Base-by-base conservation (phyloP, 371 early-diverging fungal genomes). In the Capillidium rhysosporum region DNA sequence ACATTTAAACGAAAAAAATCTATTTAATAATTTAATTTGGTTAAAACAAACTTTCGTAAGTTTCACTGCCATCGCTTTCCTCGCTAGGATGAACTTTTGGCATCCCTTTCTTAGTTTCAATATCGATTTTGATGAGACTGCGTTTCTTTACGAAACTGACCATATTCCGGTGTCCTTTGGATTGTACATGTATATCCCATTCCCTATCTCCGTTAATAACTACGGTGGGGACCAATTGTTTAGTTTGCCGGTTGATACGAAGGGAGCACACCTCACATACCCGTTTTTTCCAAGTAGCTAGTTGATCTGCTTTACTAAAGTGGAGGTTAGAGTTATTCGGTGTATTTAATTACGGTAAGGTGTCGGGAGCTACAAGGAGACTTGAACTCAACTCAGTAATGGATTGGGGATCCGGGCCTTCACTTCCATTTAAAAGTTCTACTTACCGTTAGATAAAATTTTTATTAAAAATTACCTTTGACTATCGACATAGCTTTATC, bases 131-230 rank as follows among this genome's bases (percentile, higher is more conserved):
- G 16, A 43, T 21, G 16, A 51, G 38, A 10, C 25, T 28, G n/a
- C 21, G 28, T 9, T 52, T 20, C 23, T 28, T 52, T 24, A 48
- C 38, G 21, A 16, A 49, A 29, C 41, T 2, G 18, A 49, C 30
- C 40, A 48, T 48, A 51, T 71, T 77, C 24, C 75, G 68, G 61
- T 85, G 86, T 23, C 65, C 63, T 16, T 77, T 69, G 31, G 81
- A 73, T 45, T 62, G 63, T 21, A 74, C 43, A 48, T 85, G 86
- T 44, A 76, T 76, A 31, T 71, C 64, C 75, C 79, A 82, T 52
- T 80, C 78, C 14, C 66, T 64, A 25, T 81, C 79, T 2, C 86
- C 86, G 58, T 80, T 76, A 7, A 82, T 59, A 38, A 76, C 65
- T 1, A 76, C 67, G 4, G 70, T 71, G 9, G 63, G 29, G 7